phyloP scores from a whole-genome alignment of 805 yeast genomes.

The Ogataea thermomethanolica region DNA sequence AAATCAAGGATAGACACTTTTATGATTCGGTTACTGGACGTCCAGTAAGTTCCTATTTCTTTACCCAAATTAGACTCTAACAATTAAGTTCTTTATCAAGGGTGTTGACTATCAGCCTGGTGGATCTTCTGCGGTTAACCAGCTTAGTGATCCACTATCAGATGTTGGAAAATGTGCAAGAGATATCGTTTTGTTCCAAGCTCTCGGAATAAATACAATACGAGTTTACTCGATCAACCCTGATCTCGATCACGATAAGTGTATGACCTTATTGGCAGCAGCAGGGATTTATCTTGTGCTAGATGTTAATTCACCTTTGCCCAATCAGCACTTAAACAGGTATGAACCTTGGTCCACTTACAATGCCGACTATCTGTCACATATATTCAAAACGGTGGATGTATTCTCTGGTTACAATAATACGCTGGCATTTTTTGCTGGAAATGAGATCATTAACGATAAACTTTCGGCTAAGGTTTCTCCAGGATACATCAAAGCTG shows the following conservation, averaged over 20 bases:
- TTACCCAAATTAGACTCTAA: not conserved
- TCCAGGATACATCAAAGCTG: conserved; percentile 73
- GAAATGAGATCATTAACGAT: conserved; percentile 88
- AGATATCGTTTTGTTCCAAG: conserved; percentile 76
- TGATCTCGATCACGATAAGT: conserved; percentile 73
- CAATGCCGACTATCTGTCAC: conserved; percentile 63
- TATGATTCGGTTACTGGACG: conserved; percentile 69
- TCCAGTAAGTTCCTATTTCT: conserved; percentile 46
- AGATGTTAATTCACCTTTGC: conserved; percentile 87
- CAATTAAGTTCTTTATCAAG: conserved; percentile 60
- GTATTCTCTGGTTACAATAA: conserved; percentile 83
- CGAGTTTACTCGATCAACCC: conserved; percentile 88
- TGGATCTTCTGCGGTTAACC: conserved; percentile 75
- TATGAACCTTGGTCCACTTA: conserved; percentile 93
- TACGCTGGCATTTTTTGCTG: conserved; percentile 88
- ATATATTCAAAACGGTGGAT: conserved; percentile 73
- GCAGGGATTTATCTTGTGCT: conserved; percentile 91
- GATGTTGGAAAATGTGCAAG: conserved; percentile 71
- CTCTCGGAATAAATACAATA: conserved; percentile 80
- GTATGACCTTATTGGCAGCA: conserved; percentile 87
- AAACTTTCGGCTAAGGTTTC: conserved; percentile 62
- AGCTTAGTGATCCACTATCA: conserved; percentile 67
- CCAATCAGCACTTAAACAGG: conserved; percentile 75
- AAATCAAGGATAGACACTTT: conserved; percentile 66
- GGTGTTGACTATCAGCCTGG: conserved; percentile 98